phyloP scores from a whole-genome alignment of 2,329 filamentous ascomycete genomes.

The Pezicula rhizophila region DNA sequence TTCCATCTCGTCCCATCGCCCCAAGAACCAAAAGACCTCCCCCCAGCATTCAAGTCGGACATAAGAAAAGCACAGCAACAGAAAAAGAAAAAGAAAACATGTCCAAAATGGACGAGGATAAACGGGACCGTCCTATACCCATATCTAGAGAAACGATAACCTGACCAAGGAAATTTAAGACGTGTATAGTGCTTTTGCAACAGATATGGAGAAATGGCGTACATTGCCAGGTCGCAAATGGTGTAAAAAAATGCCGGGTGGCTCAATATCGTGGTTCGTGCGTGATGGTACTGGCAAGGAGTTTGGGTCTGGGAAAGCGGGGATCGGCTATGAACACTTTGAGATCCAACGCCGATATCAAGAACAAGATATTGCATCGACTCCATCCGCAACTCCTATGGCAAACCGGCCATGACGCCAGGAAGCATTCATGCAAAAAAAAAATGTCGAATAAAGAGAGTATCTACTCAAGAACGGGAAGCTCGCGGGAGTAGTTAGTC shows the following conservation, averaged over 20 bases:
- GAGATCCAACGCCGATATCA: no score
- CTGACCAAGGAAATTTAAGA: neutral
- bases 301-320: no score
- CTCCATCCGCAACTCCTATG: neutral
- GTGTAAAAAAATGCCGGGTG: neutral
- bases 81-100: neutral
- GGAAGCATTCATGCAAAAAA: neutral
- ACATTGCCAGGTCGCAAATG: neutral
- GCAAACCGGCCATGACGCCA: slow-evolving; percentile 1
- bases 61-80: slow-evolving; percentile 6
- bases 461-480: slow-evolving; percentile 22
- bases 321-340: no score
- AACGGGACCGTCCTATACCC: neutral
- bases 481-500: slow-evolving; percentile 31
- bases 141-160: neutral
- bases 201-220: slow-evolving; percentile 1
- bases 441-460: slow-evolving; percentile 3
- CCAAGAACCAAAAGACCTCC: slow-evolving; percentile 1
- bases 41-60: slow-evolving; percentile 3
- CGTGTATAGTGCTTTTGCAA: neutral
- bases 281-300: neutral
- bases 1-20: neutral
- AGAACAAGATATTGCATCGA: no score
- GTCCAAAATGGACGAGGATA: slow-evolving; percentile 1
- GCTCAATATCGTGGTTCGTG: neutral